These are phyloP conservation scores for Fusarium bactridioides DNA, from an alignment of 2,329 filamentous ascomycete genomes.

Conservation along the genomic window DNA sequence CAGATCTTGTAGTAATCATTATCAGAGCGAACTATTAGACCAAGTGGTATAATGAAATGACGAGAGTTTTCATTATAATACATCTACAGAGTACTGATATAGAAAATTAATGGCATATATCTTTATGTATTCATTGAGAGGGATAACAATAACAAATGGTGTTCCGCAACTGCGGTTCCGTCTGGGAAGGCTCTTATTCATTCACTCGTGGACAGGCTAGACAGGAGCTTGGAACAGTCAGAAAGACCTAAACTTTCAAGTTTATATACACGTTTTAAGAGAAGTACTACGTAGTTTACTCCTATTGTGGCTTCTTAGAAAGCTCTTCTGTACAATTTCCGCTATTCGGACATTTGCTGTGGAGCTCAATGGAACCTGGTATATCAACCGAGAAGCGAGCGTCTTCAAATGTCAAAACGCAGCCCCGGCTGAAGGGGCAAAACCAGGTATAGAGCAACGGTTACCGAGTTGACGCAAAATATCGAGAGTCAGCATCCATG, in stretches of 20 bases:
- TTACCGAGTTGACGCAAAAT: conserved; percentile 10
- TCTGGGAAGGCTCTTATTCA: background rate
- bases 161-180: background rate
- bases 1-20: background rate
- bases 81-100: background rate
- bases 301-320: background rate
- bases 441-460: background rate
- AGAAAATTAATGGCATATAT: background rate
- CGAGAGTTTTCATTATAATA: background rate
- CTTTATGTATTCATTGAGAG: background rate
- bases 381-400: background rate
- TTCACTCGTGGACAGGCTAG: background rate
- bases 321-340: background rate
- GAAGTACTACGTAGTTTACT: background rate
- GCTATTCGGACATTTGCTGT: conserved; percentile 3
- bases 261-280: background rate
- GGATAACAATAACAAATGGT: background rate
- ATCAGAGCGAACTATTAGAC: background rate
- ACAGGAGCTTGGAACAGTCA: background rate
- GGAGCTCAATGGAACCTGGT: background rate
- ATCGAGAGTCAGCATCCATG: conserved; percentile 2
- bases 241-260: background rate
- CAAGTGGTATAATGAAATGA: background rate
- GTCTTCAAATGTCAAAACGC: background rate
- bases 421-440: background rate